Evolutionary conservation across 2,329 filamentous ascomycete genomes (phyloP).

Genomic region (Trichoderma sp.): DNA sequence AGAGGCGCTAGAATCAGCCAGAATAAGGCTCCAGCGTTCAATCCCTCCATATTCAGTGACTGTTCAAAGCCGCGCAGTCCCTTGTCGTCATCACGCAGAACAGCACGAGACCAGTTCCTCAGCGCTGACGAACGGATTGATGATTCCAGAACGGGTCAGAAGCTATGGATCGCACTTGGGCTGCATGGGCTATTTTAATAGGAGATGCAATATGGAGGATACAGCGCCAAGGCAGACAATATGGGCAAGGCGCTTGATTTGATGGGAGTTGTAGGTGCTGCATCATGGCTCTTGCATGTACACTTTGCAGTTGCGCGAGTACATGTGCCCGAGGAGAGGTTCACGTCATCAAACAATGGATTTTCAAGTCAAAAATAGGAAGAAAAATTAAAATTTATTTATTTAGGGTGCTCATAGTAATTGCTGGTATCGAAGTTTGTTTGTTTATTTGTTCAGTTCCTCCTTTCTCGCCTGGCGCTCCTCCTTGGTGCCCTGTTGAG

Average conservation of each 20-base stretch:
- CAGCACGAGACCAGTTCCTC: background rate
- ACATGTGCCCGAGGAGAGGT: background rate
- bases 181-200: background rate
- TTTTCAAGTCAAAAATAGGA: background rate
- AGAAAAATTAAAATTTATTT: background rate
- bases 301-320: background rate
- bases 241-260: background rate
- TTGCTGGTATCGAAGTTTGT: background rate
- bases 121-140: background rate
- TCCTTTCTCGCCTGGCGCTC: constrained; percentile 64
- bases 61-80: constrained; percentile 1
- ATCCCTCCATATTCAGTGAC: too few species aligned
- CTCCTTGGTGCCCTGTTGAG: constrained; percentile 62
- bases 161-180: background rate
- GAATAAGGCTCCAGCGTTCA: background rate
- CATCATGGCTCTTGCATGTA: background rate
- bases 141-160: constrained; percentile 6
- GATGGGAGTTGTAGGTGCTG: background rate
- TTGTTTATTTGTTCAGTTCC: constrained; percentile 61
- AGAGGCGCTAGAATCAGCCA: background rate
- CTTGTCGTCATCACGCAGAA: constrained; percentile 18
- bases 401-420: background rate
- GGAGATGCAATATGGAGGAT: background rate
- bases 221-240: background rate
- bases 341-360: background rate